Base-by-base conservation (phyloP, 441 rosid species). In the Brassica hybrid region DNA sequence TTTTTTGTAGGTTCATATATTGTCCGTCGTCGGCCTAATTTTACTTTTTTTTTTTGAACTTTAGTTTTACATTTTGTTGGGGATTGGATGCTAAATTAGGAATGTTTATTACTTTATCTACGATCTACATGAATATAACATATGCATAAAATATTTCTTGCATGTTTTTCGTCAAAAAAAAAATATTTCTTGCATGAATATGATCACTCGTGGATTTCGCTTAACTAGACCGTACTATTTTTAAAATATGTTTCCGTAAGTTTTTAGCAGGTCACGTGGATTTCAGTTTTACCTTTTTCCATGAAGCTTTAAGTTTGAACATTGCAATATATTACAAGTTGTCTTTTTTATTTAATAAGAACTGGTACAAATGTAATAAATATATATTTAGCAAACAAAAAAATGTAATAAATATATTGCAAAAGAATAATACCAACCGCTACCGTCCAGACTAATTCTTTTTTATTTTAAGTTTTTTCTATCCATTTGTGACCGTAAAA, bases 371-470 rank as follows among this genome's bases (percentile, higher is more conserved):
- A 30, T 30, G 34, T 30, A 30, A 30, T 30, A 25, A 25, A 25
- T 25, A 25, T 25, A 25, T 25, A 25, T 25, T 25, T 25, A 25
- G 27, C 27, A 25, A 25, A 25, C 27, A 25, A 25, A 25, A 25
- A 25, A 25, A 19, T 50, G 67, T 67, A 77, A 66, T 71, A 30
- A 65, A 65, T 30, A 45, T 71, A 71, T 65, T 58, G 21, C 25
- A 61, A 56, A 79, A 11, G 82, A 79, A 79, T 79, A 79, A 74
- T 8, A 69, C 79, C 82, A 79, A 79, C 69, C 75, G 1, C 82
- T 69, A 79, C 63, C 43, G 79, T 79, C 82, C 82, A 79, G 32
- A 57, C 17, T 30, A 43, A 30, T 68, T 68, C 11, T 63, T 78
- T 48, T 25, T 0, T 17, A 0, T 4, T 4, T 4, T 4, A 30